Evolutionary conservation across 1,284 basidiomycete genomes (phyloP), one percentile per base, ranked within the genome.

Genomic region (Sphaerobolus stellatus): DNA sequence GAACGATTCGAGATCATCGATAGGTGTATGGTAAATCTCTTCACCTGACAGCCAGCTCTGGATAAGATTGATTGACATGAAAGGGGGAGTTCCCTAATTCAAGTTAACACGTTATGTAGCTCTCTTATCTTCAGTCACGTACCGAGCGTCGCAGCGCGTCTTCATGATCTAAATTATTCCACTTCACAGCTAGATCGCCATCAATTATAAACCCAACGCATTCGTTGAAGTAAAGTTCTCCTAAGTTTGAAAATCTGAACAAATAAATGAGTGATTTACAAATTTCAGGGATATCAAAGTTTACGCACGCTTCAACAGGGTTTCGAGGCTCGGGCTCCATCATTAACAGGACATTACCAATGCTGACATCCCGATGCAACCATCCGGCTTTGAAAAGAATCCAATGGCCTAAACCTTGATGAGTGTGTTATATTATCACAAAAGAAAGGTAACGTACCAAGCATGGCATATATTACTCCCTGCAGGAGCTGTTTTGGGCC

Each of bases 341-440:
- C 41, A 43, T 43, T 11, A 43, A 22, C 11, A 43, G 41, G 7
- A 43, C 41, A 22, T 43, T 43, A 13, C 41, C 41, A 22, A 4
- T 14, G 41, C 41, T 43, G 41, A 43, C 41, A 9, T 43, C 41
- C 20, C 41, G 41, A 43, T 43, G 41, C 22, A 43, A 27, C 41
- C 41, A 43, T 6, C 41, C 14, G 4, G 13, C 28, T 27, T 22
- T 43, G 20, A 43, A 22, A 14, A 43, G 22, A 6, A 43, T 27
- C 41, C 14, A 43, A 22, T 43, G 28, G 11, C 41, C 41, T 43
- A 7, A 4, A 38, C n/a, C 28, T 41, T n/a, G n/a, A 43, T n/a
- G 4, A 14, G n/a, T n/a, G n/a, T n/a, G n/a, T 9, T 8, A 18
- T 20, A 18, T 41, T 41, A n/a, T n/a, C 7, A n/a, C n/a, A 7